phyloP scores from a whole-genome alignment of 805 yeast genomes.

The Nakazawaea peltata region DNA sequence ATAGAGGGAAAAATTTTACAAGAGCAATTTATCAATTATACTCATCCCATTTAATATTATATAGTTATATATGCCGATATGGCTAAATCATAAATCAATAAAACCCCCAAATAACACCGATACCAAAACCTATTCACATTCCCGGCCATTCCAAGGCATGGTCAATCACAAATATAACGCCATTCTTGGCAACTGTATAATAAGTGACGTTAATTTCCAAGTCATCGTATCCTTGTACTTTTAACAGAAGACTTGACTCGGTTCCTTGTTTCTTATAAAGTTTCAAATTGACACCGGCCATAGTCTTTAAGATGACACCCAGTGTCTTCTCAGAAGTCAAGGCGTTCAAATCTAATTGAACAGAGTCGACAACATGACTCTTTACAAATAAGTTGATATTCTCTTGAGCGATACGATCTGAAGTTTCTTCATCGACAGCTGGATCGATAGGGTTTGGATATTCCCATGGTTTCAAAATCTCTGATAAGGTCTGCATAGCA shows the following conservation, averaged over 20 bases:
- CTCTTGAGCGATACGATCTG: slow-evolving; percentile 25
- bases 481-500: slow-evolving; percentile 42
- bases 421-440: slow-evolving; percentile 36
- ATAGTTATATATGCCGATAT: no score
- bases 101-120: no score
- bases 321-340: slow-evolving; percentile 2
- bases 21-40: no score
- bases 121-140: no score
- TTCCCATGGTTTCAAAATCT: slow-evolving; percentile 71
- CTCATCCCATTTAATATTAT: no score
- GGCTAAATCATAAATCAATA: no score
- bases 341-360: slow-evolving; percentile 7
- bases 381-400: slow-evolving; percentile 54
- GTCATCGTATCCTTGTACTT: slow-evolving; percentile 19
- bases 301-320: slow-evolving; percentile 21
- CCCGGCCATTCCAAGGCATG: slow-evolving; percentile 29
- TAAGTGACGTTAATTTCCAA: slow-evolving; percentile 22
- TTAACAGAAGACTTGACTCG: slow-evolving; percentile 26
- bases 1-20: no score
- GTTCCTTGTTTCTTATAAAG: slow-evolving; percentile 27
- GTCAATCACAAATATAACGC: slow-evolving; percentile 34
- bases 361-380: slow-evolving; percentile 47
- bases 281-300: slow-evolving; percentile 26
- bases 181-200: slow-evolving; percentile 33
- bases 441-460: slow-evolving; percentile 50